A percentile compares a stretch with the other conserved stretches of the same genome.
phyloP scores from a whole-genome alignment of 164 flowering plant species.

The Tetrastigma voinierianum region DNA sequence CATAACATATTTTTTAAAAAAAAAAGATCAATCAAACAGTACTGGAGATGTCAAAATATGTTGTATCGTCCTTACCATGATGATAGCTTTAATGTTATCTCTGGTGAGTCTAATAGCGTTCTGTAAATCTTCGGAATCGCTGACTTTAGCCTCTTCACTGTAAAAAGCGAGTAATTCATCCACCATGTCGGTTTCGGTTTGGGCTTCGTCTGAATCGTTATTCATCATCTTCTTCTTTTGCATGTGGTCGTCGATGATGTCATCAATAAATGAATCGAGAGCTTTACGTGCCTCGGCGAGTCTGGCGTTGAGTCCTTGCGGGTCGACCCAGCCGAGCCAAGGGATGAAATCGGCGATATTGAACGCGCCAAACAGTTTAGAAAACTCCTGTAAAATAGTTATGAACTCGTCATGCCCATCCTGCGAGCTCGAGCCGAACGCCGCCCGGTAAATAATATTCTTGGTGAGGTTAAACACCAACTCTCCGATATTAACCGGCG shows the following conservation, averaged over 20 bases:
- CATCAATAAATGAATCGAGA: conserved; percentile 31
- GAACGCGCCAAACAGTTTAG: conserved; percentile 31
- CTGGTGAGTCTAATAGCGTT: conserved; percentile 49
- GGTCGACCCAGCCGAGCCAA: conserved; percentile 15
- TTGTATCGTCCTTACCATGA: conserved; percentile 52
- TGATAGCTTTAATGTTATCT: conserved; percentile 81
- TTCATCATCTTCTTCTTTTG: conserved; percentile 21
- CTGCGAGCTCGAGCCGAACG: conserved; percentile 22
- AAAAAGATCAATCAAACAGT: conserved; percentile 4
- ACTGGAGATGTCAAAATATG: too few species aligned
- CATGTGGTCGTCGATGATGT: conserved; percentile 29
- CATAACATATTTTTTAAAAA: not conserved
- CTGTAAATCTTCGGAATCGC: conserved; percentile 43
- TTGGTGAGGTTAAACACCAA: conserved; percentile 56
- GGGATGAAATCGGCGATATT: conserved; percentile 31
- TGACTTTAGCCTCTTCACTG: conserved; percentile 33
- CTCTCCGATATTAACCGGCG: conserved; percentile 56
- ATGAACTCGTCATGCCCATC: conserved; percentile 27
- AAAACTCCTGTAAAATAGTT: conserved; percentile 31
- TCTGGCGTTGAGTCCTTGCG: conserved; percentile 13
- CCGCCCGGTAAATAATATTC: conserved; percentile 50
- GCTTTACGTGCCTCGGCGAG: conserved; percentile 20
- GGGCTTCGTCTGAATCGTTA: conserved; percentile 11
- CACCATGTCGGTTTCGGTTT: conserved; percentile 60
- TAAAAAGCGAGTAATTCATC: conserved; percentile 67